Conservation (phyloP, 2,329 filamentous ascomycete genomes). For the Cytospora piceae region DNA sequence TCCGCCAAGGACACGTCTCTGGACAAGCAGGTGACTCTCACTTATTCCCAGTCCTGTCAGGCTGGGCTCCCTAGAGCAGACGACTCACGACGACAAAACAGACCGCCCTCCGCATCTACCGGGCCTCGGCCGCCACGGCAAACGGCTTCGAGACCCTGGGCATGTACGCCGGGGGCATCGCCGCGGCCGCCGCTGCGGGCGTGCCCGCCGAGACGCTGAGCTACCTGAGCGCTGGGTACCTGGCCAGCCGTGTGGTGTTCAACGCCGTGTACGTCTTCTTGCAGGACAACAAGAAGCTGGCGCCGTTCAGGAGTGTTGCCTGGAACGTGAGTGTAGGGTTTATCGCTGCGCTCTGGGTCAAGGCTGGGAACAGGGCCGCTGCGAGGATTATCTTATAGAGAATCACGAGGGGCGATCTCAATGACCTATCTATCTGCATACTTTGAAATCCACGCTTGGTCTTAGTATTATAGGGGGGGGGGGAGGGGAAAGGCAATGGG, state of each 20-base stretch:
- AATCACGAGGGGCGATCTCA: no score
- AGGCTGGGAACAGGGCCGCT: slow-evolving; percentile 42
- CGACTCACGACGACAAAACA: slow-evolving; percentile 8
- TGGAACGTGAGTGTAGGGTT: slow-evolving; percentile 44
- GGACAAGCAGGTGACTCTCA: slow-evolving; percentile 33
- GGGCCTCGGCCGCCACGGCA: slow-evolving; percentile 38
- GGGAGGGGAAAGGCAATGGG: no score
- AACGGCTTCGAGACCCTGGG: slow-evolving; percentile 52
- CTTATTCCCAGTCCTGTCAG: neutral
- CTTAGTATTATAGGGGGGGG: no score
- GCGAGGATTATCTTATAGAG: slow-evolving; percentile 1
- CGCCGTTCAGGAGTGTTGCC: slow-evolving; percentile 42
- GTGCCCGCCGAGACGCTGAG: slow-evolving; percentile 46
- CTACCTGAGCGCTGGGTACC: slow-evolving; percentile 44
- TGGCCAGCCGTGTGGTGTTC: slow-evolving; percentile 46
- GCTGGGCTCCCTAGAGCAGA: neutral
- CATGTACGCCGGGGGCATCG: slow-evolving; percentile 47
- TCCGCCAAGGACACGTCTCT: slow-evolving; percentile 40
- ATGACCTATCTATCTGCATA: neutral
- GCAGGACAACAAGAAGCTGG: slow-evolving; percentile 45
- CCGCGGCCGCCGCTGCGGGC: slow-evolving; percentile 51
- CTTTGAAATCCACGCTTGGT: no score
- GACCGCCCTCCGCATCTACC: slow-evolving; percentile 34
- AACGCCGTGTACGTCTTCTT: slow-evolving; percentile 49
- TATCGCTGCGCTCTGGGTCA: slow-evolving; percentile 45